Evolutionary conservation across 2,329 filamentous ascomycete genomes (phyloP).

Genomic region (Pseudogymnoascus sp.): DNA sequence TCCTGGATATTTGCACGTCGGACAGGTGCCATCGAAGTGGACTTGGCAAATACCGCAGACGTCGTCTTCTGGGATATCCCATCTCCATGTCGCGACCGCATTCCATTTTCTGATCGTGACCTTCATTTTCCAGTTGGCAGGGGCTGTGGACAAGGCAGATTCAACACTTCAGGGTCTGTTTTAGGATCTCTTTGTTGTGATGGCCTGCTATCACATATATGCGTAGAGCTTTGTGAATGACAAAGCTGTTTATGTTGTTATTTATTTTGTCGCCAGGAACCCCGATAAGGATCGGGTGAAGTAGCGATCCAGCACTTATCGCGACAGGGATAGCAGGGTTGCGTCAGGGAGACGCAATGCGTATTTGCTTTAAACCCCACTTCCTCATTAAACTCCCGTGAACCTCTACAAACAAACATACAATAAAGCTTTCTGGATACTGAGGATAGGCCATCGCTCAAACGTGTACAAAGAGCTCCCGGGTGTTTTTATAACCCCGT

Average conservation of each 20-base stretch:
- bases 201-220: not conserved
- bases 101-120: constrained; percentile 92
- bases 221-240: not conserved
- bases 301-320: constrained; percentile 8
- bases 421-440: not conserved
- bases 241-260: not conserved
- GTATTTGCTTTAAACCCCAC: constrained; percentile 8
- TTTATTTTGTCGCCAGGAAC: not conserved
- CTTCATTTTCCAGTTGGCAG: constrained; percentile 61
- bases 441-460: not conserved
- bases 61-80: constrained; percentile 95
- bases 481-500: constrained; percentile 7
- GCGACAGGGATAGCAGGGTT: constrained; percentile 6
- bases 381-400: constrained; percentile 13
- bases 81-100: constrained; percentile 91
- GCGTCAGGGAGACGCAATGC: constrained; percentile 8
- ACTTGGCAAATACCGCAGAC: constrained; percentile 98
- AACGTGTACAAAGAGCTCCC: not conserved
- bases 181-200: not conserved
- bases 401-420: not conserved
- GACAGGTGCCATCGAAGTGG: constrained; percentile 95
- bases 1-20: constrained; percentile 94
- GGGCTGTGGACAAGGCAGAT: no score
- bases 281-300: not conserved
- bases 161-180: not conserved